Evolutionary conservation across 176 grass and related monocot genomes (phyloP).

Genomic region (Olyra latifolia): DNA sequence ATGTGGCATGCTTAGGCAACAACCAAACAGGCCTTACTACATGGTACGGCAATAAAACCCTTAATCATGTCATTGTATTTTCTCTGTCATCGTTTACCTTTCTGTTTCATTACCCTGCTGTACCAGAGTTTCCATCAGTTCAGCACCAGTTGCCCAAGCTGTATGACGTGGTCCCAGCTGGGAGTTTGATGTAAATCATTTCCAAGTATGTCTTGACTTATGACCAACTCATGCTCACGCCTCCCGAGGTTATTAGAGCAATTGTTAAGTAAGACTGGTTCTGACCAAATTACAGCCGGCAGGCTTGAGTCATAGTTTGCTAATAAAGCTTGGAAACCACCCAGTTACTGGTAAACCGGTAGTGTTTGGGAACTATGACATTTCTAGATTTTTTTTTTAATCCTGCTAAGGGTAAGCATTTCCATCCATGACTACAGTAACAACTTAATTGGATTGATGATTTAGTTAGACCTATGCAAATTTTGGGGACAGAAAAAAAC

Average conservation of each 20-base stretch:
- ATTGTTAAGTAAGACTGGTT: background rate
- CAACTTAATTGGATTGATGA: background rate
- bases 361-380: background rate
- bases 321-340: background rate
- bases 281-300: background rate
- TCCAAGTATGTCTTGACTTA: background rate
- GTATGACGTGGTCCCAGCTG: no score
- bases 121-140: background rate
- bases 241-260: background rate
- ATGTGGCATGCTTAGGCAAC: no score
- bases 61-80: background rate
- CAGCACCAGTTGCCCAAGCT: background rate
- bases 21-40: no score
- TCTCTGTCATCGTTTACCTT: background rate
- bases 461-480: background rate
- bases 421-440: background rate
- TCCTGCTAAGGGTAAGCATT: background rate
- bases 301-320: background rate
- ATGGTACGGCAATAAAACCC: background rate
- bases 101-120: background rate
- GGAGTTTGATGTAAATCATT: no score
- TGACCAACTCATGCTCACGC: background rate
- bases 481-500: conserved; percentile 18
- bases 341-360: conserved; percentile 1
- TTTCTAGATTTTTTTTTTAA: conserved; percentile 13